Evolutionary conservation across 257 asterid genomes (phyloP), one percentile per base, ranked within the genome.

Genomic region (Plectranthus barbatus): DNA sequence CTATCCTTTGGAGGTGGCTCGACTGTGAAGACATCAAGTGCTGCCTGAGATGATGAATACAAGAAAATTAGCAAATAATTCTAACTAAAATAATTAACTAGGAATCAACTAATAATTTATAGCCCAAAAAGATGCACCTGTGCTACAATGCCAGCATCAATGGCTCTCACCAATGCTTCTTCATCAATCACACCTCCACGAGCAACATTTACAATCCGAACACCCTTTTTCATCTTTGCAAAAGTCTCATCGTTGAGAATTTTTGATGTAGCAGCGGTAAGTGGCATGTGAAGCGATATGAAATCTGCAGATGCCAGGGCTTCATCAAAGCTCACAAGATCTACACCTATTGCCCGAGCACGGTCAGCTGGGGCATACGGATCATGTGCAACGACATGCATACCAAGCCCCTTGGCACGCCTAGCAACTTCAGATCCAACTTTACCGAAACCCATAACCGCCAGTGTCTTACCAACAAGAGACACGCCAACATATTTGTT

Each of bases 101-200:
- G 24, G 56, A 5, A 45, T 53, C 36, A 44, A 51, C 1, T 12
- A 34, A n/a, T 21, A 41, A 31, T 47, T 14, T 19, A 53, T 58
- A 26, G 51, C 49, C 58, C 7, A 48, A 72, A 57, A 50, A 11
- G 57, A 37, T 42, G 57, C 60, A 87, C 97, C 97, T 91, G 96
- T 34, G 98, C 96, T 24, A 88, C 96, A 42, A 83, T 86, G 76
- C 96, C 96, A 20, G 92, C 74, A 80, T 91, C 95, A 66, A 91
- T 80, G 52, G 98, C 98, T 76, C 56, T 84, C 65, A 91, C 84
- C 60, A 88, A 68, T 36, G 98, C 98, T 17, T 88, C 98, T 79
- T 91, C 98, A 72, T 91, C 98, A 74, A 91, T 91, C 62, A 91
- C 96, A 29, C 96, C 96, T 7, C 98, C 96, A 68, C 98, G 98